phyloP scores from a whole-genome alignment of 108 stramenopile genomes.

The Hondaea fermentalgiana region DNA sequence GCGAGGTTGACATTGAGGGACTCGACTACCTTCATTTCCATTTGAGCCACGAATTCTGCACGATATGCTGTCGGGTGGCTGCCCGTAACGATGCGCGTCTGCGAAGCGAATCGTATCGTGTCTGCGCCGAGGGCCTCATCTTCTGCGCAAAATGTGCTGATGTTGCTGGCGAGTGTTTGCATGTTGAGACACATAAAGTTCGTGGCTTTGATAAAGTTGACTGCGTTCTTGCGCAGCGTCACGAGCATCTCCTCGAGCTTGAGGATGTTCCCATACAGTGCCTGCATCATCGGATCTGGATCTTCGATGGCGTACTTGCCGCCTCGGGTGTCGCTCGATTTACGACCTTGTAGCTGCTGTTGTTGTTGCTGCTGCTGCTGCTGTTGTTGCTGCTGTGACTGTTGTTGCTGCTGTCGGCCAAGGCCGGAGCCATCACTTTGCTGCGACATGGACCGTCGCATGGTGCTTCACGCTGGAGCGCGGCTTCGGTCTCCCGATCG shows the following conservation, averaged over 20 bases:
- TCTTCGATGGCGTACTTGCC: neutral
- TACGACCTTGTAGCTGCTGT: too few relatives aligned
- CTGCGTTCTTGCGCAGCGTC: neutral
- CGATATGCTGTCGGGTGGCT: neutral
- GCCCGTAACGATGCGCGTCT: neutral
- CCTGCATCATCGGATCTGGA: conserved; percentile 16
- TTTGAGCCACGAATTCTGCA: neutral
- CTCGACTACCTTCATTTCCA: neutral
- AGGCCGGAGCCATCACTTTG: too few relatives aligned
- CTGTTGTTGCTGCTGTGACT: too few relatives aligned
- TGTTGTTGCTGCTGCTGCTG: too few relatives aligned
- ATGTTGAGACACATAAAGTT: neutral
- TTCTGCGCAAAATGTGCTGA: neutral
- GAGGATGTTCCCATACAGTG: neutral
- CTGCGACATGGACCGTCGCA: too few relatives aligned
- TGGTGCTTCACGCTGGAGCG: too few relatives aligned
- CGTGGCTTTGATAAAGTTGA: neutral
- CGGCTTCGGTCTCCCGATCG: too few relatives aligned
- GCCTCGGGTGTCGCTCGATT: neutral
- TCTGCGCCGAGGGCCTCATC: conserved; percentile 8
- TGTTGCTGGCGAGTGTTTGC: neutral
- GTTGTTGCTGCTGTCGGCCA: too few relatives aligned
- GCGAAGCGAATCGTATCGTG: neutral
- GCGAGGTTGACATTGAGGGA: neutral
- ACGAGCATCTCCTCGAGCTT: neutral